Conservation (phyloP, 129 eudicot genomes). For the Mikania micrantha region DNA sequence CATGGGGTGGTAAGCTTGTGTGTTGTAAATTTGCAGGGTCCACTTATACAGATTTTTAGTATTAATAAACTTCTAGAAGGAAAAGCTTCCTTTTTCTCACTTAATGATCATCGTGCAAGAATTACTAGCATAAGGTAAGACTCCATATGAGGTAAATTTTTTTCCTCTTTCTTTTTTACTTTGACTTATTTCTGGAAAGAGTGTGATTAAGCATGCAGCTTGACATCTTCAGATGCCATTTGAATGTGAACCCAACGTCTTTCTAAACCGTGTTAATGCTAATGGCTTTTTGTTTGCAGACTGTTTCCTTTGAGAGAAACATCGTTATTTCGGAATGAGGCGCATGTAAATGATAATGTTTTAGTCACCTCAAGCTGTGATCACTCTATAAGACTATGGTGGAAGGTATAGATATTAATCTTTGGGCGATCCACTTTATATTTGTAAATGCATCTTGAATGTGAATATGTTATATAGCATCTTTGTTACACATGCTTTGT, state of each 20-base stretch:
- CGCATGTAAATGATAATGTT: conserved; percentile 44
- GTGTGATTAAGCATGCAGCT: not conserved
- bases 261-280: not conserved
- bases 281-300: conserved; percentile 32
- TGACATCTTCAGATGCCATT: not conserved
- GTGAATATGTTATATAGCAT: not conserved
- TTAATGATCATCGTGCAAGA: conserved; percentile 62
- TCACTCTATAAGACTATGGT: conserved; percentile 81
- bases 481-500: not conserved
- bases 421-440: not conserved
- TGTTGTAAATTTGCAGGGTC: conserved; percentile 45
- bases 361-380: conserved; percentile 80
- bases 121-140: conserved; percentile 80
- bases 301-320: conserved; percentile 56
- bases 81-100: conserved; percentile 20
- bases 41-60: conserved; percentile 27
- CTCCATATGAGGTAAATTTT: not conserved
- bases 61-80: conserved; percentile 34
- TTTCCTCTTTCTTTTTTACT: not conserved
- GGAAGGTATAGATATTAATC: conserved; percentile 46
- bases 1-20: not conserved
- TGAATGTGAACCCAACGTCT: not conserved
- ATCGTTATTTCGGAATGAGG: conserved; percentile 36
- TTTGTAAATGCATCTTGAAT: not conserved
- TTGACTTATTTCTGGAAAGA: not conserved